phyloP scores from a whole-genome alignment of 2,329 filamentous ascomycete genomes.

The Penicillium sp. region DNA sequence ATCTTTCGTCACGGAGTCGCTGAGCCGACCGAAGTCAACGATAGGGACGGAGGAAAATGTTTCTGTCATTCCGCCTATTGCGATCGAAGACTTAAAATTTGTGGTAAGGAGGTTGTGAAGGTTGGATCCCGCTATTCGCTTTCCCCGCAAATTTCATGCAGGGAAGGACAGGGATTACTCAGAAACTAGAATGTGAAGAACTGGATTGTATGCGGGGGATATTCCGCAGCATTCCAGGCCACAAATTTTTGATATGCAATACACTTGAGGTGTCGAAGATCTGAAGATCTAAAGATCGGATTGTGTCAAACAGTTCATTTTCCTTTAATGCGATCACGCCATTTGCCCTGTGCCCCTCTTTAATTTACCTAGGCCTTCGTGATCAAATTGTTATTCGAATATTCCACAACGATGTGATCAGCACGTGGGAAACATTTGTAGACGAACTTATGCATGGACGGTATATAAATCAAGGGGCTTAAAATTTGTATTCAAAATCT shows the following conservation, averaged over 20 bases:
- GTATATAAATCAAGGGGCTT: too few species aligned
- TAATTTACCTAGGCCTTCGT: not conserved
- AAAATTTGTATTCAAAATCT: too few species aligned
- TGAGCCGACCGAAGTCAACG: constrained; percentile 31
- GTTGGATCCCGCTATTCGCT: not conserved
- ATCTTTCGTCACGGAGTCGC: constrained; percentile 23
- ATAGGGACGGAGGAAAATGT: constrained; percentile 33
- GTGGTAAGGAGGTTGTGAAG: not conserved
- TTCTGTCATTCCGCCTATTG: constrained; percentile 19
- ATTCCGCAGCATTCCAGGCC: not conserved
- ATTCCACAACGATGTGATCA: not conserved
- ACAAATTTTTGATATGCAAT: not conserved
- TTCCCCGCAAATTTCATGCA: constrained; percentile 5
- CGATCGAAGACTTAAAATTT: not conserved
- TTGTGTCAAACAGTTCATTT: not conserved
- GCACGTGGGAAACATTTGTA: not conserved
- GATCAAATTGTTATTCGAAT: not conserved
- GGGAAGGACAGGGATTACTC: constrained; percentile 1
- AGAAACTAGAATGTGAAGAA: not conserved
- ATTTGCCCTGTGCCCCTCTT: not conserved
- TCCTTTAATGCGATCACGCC: not conserved
- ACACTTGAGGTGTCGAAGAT: not conserved
- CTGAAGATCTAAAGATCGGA: not conserved
- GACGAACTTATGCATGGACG: too few species aligned
- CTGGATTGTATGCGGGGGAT: not conserved